Conservation (phyloP, 371 early-diverging fungal genomes). For the Mortierella sp. region DNA sequence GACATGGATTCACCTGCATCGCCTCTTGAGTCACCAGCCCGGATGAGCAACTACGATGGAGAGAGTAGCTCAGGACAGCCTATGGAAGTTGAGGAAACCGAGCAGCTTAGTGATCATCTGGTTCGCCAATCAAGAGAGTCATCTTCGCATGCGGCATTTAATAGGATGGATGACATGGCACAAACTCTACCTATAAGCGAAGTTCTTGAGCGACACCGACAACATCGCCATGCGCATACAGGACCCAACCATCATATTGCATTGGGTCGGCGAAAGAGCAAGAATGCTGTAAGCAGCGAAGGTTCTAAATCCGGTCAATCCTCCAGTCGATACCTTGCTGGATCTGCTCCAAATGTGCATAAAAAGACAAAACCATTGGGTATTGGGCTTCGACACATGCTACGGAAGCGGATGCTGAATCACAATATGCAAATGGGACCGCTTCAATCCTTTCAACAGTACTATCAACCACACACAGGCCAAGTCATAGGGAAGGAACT, state of each 20-base stretch:
- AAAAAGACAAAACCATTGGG: conserved; percentile 41
- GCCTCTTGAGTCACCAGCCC: conserved; percentile 10
- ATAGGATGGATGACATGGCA: too few species aligned
- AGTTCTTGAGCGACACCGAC: not conserved
- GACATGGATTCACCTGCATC: conserved; percentile 33
- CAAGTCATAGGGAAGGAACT: too few species aligned
- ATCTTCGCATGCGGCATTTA: too few species aligned
- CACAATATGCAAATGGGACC: not conserved
- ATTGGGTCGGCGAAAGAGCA: conserved; percentile 19
- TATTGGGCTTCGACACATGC: conserved; percentile 44
- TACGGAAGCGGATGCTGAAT: conserved; percentile 38
- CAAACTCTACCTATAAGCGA: not conserved
- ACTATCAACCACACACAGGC: too few species aligned
- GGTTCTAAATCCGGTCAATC: not conserved
- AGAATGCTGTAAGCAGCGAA: conserved; percentile 1
- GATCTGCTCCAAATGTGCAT: conserved; percentile 20
- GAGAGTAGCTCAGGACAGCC: too few species aligned
- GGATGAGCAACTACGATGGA: too few species aligned
- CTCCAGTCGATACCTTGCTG: not conserved
- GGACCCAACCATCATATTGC: not conserved
- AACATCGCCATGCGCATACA: conserved; percentile 1
- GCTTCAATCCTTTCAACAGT: too few species aligned
- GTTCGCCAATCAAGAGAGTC: too few species aligned
- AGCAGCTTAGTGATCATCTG: too few species aligned
- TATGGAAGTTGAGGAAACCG: too few species aligned